phyloP scores from a whole-genome alignment of 352 stramenopile genomes.

The Pythium periplocum region DNA sequence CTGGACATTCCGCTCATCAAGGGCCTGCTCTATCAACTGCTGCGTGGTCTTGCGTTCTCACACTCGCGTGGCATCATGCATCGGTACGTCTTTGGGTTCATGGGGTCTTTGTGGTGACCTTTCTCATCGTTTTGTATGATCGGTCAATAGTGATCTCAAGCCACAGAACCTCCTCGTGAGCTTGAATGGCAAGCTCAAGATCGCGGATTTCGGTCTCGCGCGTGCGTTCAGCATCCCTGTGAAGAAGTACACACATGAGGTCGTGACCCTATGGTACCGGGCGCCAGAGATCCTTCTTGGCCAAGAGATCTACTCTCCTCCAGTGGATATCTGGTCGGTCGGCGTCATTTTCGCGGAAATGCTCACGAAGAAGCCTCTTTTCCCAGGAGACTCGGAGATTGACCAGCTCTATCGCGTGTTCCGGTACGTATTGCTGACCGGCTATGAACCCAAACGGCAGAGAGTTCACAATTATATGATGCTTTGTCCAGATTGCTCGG shows the following conservation, averaged over 20 bases:
- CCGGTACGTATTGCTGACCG: constrained; percentile 20
- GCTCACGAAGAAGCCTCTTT: constrained; percentile 76
- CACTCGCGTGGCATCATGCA: constrained; percentile 88
- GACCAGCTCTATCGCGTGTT: constrained; percentile 89
- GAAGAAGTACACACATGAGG: constrained; percentile 96
- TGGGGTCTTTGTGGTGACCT: background rate
- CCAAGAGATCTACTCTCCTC: constrained; percentile 82
- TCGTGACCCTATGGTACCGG: constrained; percentile 99
- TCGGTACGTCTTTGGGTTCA: constrained; percentile 31
- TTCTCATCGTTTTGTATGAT: background rate
- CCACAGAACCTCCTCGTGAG: constrained; percentile 97
- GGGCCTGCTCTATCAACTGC: constrained; percentile 80
- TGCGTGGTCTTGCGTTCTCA: constrained; percentile 84
- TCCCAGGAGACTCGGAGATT: constrained; percentile 82
- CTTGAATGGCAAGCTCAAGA: constrained; percentile 92
- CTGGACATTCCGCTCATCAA: constrained; percentile 64
- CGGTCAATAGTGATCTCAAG: constrained; percentile 92
- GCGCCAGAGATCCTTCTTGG: constrained; percentile 98
- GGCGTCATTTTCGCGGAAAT: constrained; percentile 85
- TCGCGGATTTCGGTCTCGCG: constrained; percentile 98
- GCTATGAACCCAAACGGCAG: background rate
- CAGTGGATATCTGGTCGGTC: constrained; percentile 87
- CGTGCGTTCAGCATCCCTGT: constrained; percentile 96
- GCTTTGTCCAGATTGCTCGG: constrained; percentile 72
- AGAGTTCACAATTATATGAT: constrained; percentile 2